Evolutionary conservation across 2,329 filamentous ascomycete species (phyloP), one percentile per base, ranked within the genome.

Genomic region (Chrysoporthe austroafricana): DNA sequence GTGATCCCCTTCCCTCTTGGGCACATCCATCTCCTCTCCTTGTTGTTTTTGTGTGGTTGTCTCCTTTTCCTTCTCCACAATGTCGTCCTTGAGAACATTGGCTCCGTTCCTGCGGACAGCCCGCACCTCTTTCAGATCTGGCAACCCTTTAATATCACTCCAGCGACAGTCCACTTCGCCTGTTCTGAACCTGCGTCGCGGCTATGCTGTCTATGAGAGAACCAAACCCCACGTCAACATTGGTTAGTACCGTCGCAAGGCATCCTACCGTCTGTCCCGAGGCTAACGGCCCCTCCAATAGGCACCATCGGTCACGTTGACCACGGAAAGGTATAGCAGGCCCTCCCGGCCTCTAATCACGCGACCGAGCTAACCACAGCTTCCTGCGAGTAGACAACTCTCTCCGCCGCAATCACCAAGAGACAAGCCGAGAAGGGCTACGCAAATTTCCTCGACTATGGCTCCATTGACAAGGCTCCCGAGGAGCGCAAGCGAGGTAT

Each of bases 401-500:
- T 99, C 79, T 98, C 96, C 74, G 96, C 96, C 72, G 96, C 96
- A 78, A 99, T 99, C 85, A 99, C 96, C 77, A 99, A 99, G 87
- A 89, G 95, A 79, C 96, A 98, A 83, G 89, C 96, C 74, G 92
- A 95, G 78, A 97, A 97, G 86, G 95, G 96, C 71, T 85, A 93
- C 76, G 96, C 96, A 79, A 94, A 84, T 84, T 99, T 96, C 86
- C 91, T 98, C 79, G 96, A 98, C 66, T 99, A 99, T 87, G 94
- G 93, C 79, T 85, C 96, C 77, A 99, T 99, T 79, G 96, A 99
- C 86, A 99, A 98, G 86, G 96, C 96, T 66, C 96, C 96, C 73
- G 96, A 99, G 84, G 96, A 99, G 88, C 92, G 96, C 79, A 98
- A 98, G 88, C 95, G 96, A 88, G 96, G 96, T 90, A 99, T 99